phyloP scores from a whole-genome alignment of 1,139 yeast species.

The Geotrichum bryndzae region DNA sequence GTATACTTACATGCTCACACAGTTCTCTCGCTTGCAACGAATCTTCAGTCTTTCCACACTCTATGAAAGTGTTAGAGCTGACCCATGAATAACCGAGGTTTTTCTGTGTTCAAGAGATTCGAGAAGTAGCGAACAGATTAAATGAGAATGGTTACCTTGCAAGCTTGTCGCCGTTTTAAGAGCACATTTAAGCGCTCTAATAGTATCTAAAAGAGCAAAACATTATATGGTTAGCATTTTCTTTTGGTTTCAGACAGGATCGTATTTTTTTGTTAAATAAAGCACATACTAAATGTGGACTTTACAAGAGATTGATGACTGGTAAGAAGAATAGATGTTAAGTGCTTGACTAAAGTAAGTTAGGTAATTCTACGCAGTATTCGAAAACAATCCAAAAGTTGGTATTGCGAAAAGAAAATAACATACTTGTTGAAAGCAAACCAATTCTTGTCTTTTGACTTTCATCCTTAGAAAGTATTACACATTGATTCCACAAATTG shows the following conservation, averaged over 20 bases:
- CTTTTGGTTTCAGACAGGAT: background rate
- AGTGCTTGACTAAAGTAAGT: conserved; percentile 11
- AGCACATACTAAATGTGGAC: conserved; percentile 10
- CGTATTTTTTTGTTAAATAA: background rate
- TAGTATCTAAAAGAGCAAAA: conserved; percentile 5
- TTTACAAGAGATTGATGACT: conserved; percentile 15
- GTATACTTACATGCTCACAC: conserved; percentile 10
- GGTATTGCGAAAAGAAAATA: no score
- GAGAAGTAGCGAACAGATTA: no score
- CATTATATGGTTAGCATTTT: background rate
- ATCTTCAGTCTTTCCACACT: conserved; percentile 12
- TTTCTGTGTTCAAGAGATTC: no score
- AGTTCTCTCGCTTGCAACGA: conserved; percentile 11
- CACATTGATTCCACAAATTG: conserved; percentile 14
- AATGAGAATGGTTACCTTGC: conserved; percentile 1
- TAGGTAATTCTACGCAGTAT: background rate
- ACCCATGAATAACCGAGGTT: background rate
- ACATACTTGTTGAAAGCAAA: conserved; percentile 1
- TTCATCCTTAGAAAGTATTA: conserved; percentile 13
- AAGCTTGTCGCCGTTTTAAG: conserved; percentile 13
- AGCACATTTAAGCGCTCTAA: conserved; percentile 16
- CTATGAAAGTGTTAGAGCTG: conserved; percentile 1
- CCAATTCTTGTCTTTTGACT: background rate
- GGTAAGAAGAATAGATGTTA: conserved; percentile 11
- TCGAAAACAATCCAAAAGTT: background rate